Percentiles rank a stretch among this genome's conserved stretches.
These are phyloP conservation scores for Eucalyptus caleyi DNA, from an alignment of 345 rosid species.

Conservation along the genomic window DNA sequence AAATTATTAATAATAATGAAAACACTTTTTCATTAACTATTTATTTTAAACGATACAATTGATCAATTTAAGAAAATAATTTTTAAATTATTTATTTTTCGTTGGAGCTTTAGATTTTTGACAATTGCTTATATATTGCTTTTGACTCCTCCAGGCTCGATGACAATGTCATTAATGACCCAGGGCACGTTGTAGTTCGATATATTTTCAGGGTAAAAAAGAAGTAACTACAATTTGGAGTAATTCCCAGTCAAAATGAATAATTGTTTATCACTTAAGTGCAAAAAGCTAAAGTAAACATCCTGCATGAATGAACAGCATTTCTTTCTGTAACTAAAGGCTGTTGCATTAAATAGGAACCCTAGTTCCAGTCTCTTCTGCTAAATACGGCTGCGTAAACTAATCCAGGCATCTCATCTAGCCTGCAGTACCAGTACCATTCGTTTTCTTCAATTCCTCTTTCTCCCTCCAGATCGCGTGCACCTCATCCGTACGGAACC, in stretches of 20 bases:
- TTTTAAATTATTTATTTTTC: too few relatives aligned
- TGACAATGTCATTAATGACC: not conserved
- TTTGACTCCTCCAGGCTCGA: not conserved
- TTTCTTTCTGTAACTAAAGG: not conserved
- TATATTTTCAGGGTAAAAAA: not conserved
- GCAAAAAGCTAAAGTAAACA: not conserved
- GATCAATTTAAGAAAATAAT: not conserved
- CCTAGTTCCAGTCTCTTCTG: not conserved
- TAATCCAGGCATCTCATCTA: not conserved
- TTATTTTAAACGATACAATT: too few relatives aligned
- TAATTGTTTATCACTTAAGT: not conserved
- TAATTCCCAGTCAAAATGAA: not conserved
- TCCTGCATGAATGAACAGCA: not conserved
- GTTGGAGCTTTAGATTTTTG: not conserved
- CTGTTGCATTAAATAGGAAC: not conserved
- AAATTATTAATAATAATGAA: too few relatives aligned
- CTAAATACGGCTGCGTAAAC: not conserved
- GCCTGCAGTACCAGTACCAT: not conserved
- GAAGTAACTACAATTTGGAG: not conserved
- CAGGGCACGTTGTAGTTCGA: not conserved
- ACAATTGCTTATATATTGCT: not conserved
- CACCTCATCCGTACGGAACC: slow-evolving; percentile 93
- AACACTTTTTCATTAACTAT: not conserved
- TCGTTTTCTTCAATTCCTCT: not conserved
- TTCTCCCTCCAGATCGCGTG: slow-evolving; percentile 86